Evolutionary conservation across 1,284 basidiomycete genomes (phyloP).

Genomic region (Xanthoconium separans): DNA sequence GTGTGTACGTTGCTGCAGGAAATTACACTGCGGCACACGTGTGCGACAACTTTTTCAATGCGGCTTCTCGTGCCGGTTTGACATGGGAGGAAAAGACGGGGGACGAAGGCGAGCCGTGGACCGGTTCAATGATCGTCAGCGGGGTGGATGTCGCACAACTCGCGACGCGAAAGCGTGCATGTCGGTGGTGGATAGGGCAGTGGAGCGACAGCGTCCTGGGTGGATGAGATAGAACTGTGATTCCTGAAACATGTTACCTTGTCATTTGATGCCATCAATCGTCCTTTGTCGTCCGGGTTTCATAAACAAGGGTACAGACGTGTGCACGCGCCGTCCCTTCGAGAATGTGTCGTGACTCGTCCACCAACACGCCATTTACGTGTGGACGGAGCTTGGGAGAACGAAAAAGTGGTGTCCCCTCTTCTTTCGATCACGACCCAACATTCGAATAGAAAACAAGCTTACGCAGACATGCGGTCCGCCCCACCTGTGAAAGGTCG

Average conservation of each 20-base stretch:
- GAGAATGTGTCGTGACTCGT: not conserved
- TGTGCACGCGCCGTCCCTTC: too few relatives aligned
- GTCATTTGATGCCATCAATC: not conserved
- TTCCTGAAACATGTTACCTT: too few relatives aligned
- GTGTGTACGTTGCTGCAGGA: constrained; percentile 61
- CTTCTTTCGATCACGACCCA: not conserved
- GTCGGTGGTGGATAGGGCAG: constrained; percentile 55
- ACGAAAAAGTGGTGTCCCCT: not conserved
- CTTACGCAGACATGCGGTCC: not conserved
- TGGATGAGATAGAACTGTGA: not conserved
- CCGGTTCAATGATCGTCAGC: constrained; percentile 45
- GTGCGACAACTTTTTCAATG: constrained; percentile 53
- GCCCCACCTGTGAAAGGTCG: not conserved
- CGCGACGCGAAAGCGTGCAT: constrained; percentile 51
- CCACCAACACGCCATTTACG: constrained; percentile 15
- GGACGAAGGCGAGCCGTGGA: constrained; percentile 38
- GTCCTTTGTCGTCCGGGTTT: not conserved
- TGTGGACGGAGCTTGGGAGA: constrained; percentile 12
- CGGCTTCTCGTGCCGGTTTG: constrained; percentile 44
- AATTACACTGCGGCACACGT: constrained; percentile 56
- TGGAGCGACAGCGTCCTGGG: constrained; percentile 34
- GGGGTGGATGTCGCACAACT: constrained; percentile 50
- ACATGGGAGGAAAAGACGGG: constrained; percentile 42
- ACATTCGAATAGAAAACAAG: not conserved
- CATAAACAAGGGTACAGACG: not conserved